A percentile compares a stretch with the other conserved stretches of the same genome.
Conservation (phyloP, 2,329 filamentous ascomycete species). For the Colletotrichum limetticola region DNA sequence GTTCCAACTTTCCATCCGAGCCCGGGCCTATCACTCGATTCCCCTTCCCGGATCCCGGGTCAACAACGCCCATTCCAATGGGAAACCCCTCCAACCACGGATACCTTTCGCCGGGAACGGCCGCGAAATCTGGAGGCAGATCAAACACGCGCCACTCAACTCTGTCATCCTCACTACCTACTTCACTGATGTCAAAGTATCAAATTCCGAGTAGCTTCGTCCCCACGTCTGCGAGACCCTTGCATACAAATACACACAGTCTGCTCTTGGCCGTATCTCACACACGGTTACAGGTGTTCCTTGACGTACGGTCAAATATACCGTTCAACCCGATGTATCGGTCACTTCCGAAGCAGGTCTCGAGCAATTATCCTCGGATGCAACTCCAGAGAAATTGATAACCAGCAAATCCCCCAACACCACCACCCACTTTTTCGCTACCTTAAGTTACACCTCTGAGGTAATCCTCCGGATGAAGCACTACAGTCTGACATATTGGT, state of each 20-base stretch:
- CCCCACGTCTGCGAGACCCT: background rate
- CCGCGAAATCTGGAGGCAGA: background rate
- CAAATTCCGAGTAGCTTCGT: background rate
- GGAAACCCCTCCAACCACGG: background rate
- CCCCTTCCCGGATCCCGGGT: background rate
- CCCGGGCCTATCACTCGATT: background rate
- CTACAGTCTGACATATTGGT: background rate
- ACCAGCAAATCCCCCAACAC: background rate
- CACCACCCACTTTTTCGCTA: background rate
- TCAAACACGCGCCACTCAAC: background rate
- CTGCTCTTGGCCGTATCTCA: background rate
- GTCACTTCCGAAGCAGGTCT: background rate
- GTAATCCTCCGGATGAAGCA: background rate
- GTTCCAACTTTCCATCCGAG: background rate
- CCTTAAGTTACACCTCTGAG: too few relatives aligned
- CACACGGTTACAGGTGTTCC: background rate
- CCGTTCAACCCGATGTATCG: background rate
- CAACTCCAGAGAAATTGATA: background rate
- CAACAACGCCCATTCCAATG: conserved; percentile 10
- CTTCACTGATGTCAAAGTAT: background rate
- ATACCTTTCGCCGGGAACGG: conserved; percentile 1
- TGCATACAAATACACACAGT: background rate
- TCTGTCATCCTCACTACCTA: background rate
- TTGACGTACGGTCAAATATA: background rate
- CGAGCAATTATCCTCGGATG: background rate